Evolutionary conservation across 2,329 filamentous ascomycete species (phyloP), one percentile per base, ranked within the genome.

Genomic region (Sporothrix pallida): DNA sequence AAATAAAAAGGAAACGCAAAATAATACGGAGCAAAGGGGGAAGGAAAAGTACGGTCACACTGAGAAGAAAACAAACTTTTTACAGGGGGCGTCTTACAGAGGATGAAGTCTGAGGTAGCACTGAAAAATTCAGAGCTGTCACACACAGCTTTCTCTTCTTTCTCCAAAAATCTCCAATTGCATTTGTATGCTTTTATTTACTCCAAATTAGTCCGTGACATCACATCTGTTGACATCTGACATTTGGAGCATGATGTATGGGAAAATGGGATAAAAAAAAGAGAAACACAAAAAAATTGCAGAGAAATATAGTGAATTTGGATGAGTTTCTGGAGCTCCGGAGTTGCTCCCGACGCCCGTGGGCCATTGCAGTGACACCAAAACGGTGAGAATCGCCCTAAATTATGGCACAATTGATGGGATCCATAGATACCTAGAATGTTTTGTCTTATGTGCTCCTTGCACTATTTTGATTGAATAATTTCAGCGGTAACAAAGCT

Each of bases 201-300:
- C 65, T 69, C 65, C 65, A 52, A 69, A 20, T 50, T 63, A 3
- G 48, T 23, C 65, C 15, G 65, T 69, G 46, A 69, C 65, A 52
- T 69, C 46, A 52, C 46, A 52, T 44, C 26, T 48, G 20, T 67
- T 50, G 63, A 50, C 20, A 31, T 67, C 15, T 6, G 9, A n/a
- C n/a, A 17, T 63, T 9, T 20, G 9, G 7, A 9, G 52, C 10
- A 37, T 37, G 46, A 37, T 37, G 12, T 26, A 31, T 52, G 15
- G 13, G 8, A n/a, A 52, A 37, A 52, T 1, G 8, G 3, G 60
- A 68, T 15, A 9, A 31, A 48, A 46, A 3, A 37, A 17, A 60
- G 3, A 68, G 13, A 17, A 52, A 15, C 12, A 31, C 13, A 2
- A 20, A 69, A 52, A 37, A 37, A 15, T n/a, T 15, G 5, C n/a